These are phyloP conservation scores for Madurella fahalii DNA, from an alignment of 2,329 filamentous ascomycete genomes.

Conservation along the genomic window DNA sequence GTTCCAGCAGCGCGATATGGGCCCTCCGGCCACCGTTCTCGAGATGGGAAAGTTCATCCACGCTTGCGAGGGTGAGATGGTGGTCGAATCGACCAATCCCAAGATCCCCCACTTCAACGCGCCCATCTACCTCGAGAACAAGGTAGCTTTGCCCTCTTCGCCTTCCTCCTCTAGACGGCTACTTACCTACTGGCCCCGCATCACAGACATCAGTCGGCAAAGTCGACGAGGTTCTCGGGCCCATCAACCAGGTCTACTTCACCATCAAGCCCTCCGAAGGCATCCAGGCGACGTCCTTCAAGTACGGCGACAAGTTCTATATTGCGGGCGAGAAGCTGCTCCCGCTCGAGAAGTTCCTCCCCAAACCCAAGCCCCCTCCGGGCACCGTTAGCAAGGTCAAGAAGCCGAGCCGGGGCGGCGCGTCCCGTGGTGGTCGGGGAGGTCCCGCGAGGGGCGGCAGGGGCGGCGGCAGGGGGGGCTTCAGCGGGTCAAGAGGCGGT, in stretches of 20 bases:
- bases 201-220: constrained; percentile 76
- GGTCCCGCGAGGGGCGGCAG: constrained; percentile 33
- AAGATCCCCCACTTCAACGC: constrained; percentile 99
- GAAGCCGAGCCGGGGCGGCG: constrained; percentile 68
- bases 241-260: constrained; percentile 97
- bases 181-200: constrained; percentile 28
- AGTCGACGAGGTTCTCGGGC: constrained; percentile 95
- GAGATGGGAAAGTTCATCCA: constrained; percentile 96
- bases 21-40: constrained; percentile 58
- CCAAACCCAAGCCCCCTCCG: constrained; percentile 75
- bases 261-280: constrained; percentile 96
- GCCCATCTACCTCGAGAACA: constrained; percentile 98
- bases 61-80: constrained; percentile 94
- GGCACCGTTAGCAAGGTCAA: constrained; percentile 53
- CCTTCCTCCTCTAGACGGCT: not conserved
- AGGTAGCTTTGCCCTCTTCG: constrained; percentile 51
- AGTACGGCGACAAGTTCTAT: constrained; percentile 94
- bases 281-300: constrained; percentile 92
- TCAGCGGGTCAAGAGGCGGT: constrained; percentile 22
- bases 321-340: constrained; percentile 92
- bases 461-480: constrained; percentile 31
- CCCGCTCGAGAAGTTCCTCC: constrained; percentile 92
- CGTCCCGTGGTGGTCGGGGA: constrained; percentile 45
- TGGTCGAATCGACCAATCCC: constrained; percentile 90
- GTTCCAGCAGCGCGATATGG: constrained; percentile 55